Evolutionary conservation across 495 filamentous ascomycete species (phyloP).

Genomic region (Jackrogersella minutella): DNA sequence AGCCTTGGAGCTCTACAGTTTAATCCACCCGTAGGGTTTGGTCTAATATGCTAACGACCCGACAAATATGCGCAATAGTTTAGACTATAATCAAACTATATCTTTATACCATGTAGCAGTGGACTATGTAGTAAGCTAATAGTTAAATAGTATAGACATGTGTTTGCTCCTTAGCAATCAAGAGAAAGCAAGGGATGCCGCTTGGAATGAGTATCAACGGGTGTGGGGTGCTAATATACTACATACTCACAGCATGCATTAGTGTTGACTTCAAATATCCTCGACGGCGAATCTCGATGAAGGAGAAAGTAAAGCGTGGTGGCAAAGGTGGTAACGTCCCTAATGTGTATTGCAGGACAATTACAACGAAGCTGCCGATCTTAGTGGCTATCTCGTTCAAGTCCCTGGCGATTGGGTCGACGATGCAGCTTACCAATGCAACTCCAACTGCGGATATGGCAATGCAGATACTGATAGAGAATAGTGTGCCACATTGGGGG

Average conservation of each 20-base stretch:
- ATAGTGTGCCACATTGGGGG: slow-evolving; percentile 28
- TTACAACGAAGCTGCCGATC: slow-evolving; percentile 16
- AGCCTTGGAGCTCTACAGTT: too few relatives aligned
- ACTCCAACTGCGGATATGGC: slow-evolving; percentile 32
- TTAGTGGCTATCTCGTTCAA: slow-evolving; percentile 10
- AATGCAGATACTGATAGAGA: slow-evolving; percentile 34
- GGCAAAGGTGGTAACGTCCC: slow-evolving; percentile 32
- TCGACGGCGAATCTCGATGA: neutral
- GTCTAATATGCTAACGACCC: neutral
- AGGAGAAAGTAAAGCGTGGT: neutral
- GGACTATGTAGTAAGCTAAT: too few relatives aligned
- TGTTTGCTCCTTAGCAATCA: slow-evolving; percentile 27
- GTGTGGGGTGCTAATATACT: slow-evolving; percentile 14
- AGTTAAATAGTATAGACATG: too few relatives aligned
- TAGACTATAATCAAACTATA: neutral
- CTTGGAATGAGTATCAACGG: slow-evolving; percentile 18
- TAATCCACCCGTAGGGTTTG: slow-evolving; percentile 2
- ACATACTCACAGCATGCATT: slow-evolving; percentile 23
- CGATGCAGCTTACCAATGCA: slow-evolving; percentile 24
- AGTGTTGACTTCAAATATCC: slow-evolving; percentile 10
- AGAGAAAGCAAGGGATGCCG: slow-evolving; percentile 27
- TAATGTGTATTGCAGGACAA: slow-evolving; percentile 34
- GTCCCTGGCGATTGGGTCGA: slow-evolving; percentile 41
- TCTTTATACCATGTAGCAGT: too few relatives aligned
- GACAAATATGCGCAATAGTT: slow-evolving; percentile 8